These are phyloP conservation scores for Primulina eburnea DNA, from an alignment of 257 asterid genomes.

Conservation along the genomic window DNA sequence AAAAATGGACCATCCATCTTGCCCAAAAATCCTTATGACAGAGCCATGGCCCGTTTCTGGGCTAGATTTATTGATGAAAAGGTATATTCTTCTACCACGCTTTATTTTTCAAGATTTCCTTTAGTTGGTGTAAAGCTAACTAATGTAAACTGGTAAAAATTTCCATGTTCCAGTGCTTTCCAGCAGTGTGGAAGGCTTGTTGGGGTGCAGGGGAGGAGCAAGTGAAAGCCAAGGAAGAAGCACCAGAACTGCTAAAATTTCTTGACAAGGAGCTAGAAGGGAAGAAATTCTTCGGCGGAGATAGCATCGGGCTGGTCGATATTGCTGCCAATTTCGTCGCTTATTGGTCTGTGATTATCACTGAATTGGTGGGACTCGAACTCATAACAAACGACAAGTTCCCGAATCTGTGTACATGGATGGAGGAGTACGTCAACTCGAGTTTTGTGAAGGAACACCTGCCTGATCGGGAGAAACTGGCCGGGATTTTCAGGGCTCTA, in stretches of 20 bases:
- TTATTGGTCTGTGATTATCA: constrained; percentile 25
- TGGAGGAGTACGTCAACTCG: background rate
- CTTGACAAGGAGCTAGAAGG: constrained; percentile 35
- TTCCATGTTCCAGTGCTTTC: constrained; percentile 21
- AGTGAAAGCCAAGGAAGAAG: constrained; percentile 36
- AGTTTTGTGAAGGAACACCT: background rate
- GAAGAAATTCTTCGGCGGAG: constrained; percentile 49
- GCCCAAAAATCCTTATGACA: constrained; percentile 35
- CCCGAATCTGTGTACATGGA: background rate
- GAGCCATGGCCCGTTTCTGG: constrained; percentile 41
- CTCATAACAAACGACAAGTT: constrained; percentile 29
- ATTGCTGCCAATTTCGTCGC: constrained; percentile 30
- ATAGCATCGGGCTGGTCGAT: constrained; percentile 34
- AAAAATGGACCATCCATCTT: constrained; percentile 20
- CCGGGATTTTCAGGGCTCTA: background rate
- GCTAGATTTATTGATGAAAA: constrained; percentile 35
- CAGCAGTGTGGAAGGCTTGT: constrained; percentile 27
- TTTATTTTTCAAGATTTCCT: background rate
- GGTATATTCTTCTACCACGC: constrained; percentile 18
- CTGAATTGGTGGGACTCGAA: constrained; percentile 26
- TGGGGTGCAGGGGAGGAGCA: constrained; percentile 30
- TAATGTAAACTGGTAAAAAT: background rate
- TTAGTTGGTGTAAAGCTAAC: no score
- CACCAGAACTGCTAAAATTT: constrained; percentile 24
- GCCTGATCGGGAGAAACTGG: constrained; percentile 1